Evolutionary conservation across 257 asterid genomes (phyloP), one percentile per base, ranked within the genome.

Genomic region (Ilex asprella): DNA sequence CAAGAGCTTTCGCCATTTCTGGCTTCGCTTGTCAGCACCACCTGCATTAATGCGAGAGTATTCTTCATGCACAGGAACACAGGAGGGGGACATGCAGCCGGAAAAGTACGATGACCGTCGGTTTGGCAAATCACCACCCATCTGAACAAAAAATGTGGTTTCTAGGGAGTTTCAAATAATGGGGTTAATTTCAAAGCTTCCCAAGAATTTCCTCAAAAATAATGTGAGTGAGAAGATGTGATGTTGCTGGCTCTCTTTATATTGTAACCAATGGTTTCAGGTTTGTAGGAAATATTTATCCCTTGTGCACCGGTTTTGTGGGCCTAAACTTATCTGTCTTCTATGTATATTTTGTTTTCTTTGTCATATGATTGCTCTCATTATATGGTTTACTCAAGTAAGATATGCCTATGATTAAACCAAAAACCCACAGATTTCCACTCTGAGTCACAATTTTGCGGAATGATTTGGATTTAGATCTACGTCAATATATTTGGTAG

Each of bases 51-150:
- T 76, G 61, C 87, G 92, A 2, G 89, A 63, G 81, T 87, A 87
- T 12, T 80, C 84, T 39, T 87, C 93, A 69, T 83, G 90, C 14
- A 83, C 86, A 6, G 90, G 88, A 2, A 87, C 81, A 58, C 93
- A 90, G 11, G 96, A 80, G 35, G 89, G 86, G 13, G 97, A 82
- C 86, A 85, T 79, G 68, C 97, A 86, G 57, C 84, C 81, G 64
- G 80, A 67, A 77, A 84, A 79, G 74, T 79, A 78, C 3, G 84
- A 56, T n/a, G 88, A 16, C 54, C 86, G 76, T 53, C 82, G 78
- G 63, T 67, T 64, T 29, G 30, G 43, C 7, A 62, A 5, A n/a
- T 81, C 86, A 65, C 58, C 63, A 7, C 82, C 84, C 89, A 85
- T 89, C 46, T 27, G 52, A 46, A 46, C 13, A 14, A 46, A 10